These are phyloP conservation scores for Plasmopara muralis DNA, from an alignment of 352 stramenopile species.

Conservation along the genomic window DNA sequence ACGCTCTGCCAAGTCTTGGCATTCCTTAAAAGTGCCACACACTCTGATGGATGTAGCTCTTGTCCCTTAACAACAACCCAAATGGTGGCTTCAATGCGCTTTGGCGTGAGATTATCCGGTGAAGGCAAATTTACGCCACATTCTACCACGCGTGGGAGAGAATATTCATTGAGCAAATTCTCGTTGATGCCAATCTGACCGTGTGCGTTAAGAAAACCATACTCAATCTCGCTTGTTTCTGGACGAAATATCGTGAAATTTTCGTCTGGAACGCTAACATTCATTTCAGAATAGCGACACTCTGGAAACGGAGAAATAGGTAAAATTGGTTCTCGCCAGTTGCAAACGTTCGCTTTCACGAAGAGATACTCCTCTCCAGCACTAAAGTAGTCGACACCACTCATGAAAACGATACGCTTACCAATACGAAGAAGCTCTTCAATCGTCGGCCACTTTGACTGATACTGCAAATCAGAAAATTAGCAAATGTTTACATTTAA, in stretches of 20 bases:
- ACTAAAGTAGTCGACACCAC: constrained; percentile 59
- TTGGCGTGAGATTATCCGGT: constrained; percentile 77
- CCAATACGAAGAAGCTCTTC: constrained; percentile 48
- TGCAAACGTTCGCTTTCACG: constrained; percentile 64
- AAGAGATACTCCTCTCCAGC: constrained; percentile 67
- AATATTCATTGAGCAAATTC: constrained; percentile 59
- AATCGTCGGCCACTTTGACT: constrained; percentile 52
- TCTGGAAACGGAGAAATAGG: constrained; percentile 55
- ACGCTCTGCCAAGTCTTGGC: constrained; percentile 46
- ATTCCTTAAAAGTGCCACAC: constrained; percentile 40
- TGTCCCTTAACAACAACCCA: constrained; percentile 39
- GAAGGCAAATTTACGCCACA: constrained; percentile 77
- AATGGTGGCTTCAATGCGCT: constrained; percentile 70
- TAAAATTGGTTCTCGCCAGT: constrained; percentile 66
- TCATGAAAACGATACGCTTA: constrained; percentile 78
- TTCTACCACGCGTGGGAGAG: constrained; percentile 50
- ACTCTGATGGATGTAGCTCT: constrained; percentile 33
- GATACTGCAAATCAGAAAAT: constrained; percentile 23
- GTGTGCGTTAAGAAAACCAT: constrained; percentile 73
- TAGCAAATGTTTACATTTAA: too few relatives aligned
- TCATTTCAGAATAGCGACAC: constrained; percentile 35
- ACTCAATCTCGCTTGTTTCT: constrained; percentile 81
- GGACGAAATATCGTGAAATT: constrained; percentile 67
- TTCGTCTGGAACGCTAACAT: constrained; percentile 36
- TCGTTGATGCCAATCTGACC: constrained; percentile 62